phyloP scores from a whole-genome alignment of 345 rosid genomes.

The Hibiscus syriacus region DNA sequence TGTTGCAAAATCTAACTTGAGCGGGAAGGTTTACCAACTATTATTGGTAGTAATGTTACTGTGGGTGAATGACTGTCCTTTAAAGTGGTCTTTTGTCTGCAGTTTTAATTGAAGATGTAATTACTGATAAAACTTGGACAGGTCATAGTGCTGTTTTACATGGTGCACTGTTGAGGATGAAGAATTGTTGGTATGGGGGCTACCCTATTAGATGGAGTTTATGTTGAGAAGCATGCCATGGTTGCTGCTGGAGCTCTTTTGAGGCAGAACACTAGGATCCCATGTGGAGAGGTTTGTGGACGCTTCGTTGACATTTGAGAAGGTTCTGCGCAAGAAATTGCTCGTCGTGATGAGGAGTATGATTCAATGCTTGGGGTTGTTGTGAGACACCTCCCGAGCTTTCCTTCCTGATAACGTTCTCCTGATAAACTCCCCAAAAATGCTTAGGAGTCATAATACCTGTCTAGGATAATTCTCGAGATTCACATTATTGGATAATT shows the following conservation, averaged over 20 bases:
- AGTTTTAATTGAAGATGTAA: constrained; percentile 1
- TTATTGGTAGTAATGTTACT: constrained; percentile 76
- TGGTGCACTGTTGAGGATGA: constrained; percentile 90
- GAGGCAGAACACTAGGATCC: constrained; percentile 76
- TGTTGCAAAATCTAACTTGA: constrained; percentile 74
- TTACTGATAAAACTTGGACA: constrained; percentile 22
- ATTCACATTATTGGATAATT: not conserved
- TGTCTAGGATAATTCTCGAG: not conserved
- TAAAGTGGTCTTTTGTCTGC: not conserved
- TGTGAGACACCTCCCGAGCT: constrained; percentile 63
- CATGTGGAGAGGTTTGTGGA: constrained; percentile 73
- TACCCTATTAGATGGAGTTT: constrained; percentile 71
- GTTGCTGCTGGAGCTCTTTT: constrained; percentile 95
- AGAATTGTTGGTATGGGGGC: constrained; percentile 80
- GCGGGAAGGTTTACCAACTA: constrained; percentile 75
- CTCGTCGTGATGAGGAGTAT: constrained; percentile 61
- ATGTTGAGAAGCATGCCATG: constrained; percentile 85
- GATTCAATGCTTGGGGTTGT: constrained; percentile 82
- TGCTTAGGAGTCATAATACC: constrained; percentile 17
- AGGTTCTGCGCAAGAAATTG: constrained; percentile 63
- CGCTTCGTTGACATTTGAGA: constrained; percentile 46
- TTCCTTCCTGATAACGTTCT: constrained; percentile 47
- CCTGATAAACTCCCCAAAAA: constrained; percentile 38
- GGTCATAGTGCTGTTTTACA: constrained; percentile 86
- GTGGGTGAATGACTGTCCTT: constrained; percentile 34